These are phyloP conservation scores for Komagataella populi DNA, from an alignment of 805 yeast genomes.

Conservation along the genomic window DNA sequence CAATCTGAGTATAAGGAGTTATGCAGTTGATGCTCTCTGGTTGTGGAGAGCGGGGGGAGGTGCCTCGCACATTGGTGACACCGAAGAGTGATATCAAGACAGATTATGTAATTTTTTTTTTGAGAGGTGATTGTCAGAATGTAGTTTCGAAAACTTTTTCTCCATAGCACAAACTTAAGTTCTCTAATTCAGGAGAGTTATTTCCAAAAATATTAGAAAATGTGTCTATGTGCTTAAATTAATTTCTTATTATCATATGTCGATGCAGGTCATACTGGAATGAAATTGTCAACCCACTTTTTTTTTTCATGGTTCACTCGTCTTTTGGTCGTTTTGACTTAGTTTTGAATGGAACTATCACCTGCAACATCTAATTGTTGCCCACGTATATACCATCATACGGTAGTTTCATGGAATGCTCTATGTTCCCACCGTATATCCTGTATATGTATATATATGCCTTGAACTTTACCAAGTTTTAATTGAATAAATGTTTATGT, in stretches of 20 bases:
- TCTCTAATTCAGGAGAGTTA: conserved; percentile 7
- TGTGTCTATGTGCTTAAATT: conserved; percentile 18
- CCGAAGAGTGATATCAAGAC: not conserved
- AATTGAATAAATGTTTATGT: too few relatives aligned
- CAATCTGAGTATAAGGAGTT: conserved; percentile 63
- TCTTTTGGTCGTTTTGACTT: not conserved
- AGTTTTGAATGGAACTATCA: not conserved
- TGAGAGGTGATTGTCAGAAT: too few relatives aligned
- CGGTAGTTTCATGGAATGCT: too few relatives aligned
- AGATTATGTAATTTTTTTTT: not conserved
- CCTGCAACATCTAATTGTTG: not conserved
- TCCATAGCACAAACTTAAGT: conserved; percentile 15
- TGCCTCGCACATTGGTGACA: not conserved
- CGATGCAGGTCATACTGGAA: not conserved
- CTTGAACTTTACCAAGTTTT: too few relatives aligned
- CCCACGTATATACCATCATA: not conserved
- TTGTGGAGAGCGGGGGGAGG: conserved; percentile 57
- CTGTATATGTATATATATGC: too few relatives aligned
- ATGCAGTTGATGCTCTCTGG: conserved; percentile 88
- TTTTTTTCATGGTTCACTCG: not conserved
- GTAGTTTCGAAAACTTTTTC: not conserved
- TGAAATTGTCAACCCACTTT: not conserved
- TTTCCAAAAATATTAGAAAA: conserved; percentile 10
- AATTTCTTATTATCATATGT: not conserved
- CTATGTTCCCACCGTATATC: too few relatives aligned